Conservation (phyloP, 768 basidiomycete species). For the Trametes meyenii region DNA sequence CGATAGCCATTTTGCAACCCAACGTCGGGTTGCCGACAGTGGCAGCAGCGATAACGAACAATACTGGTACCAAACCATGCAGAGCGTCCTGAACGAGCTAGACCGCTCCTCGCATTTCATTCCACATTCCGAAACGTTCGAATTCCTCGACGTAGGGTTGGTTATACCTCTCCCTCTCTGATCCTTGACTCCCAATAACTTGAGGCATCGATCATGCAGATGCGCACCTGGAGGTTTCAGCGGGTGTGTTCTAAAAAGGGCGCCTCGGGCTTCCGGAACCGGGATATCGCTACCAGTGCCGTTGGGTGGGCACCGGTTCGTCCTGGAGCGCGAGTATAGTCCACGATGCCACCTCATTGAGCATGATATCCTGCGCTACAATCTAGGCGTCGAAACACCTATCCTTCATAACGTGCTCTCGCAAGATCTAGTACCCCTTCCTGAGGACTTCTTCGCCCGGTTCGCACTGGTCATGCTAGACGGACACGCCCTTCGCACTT, state of each 20-base stretch:
- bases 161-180: neutral
- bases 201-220: neutral
- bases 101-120: slow-evolving; percentile 20
- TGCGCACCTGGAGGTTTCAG: slow-evolving; percentile 31
- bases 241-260: slow-evolving; percentile 23
- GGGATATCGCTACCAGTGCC: slow-evolving; percentile 22
- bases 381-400: neutral
- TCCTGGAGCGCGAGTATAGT: slow-evolving; percentile 7
- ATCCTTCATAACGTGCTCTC: neutral
- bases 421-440: neutral
- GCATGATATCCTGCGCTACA: slow-evolving; percentile 20
- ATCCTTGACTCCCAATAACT: neutral
- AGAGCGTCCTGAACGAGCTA: slow-evolving; percentile 25
- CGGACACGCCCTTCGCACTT: slow-evolving; percentile 37
- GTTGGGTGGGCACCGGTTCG: slow-evolving; percentile 16
- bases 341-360: slow-evolving; percentile 13
- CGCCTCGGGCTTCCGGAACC: slow-evolving; percentile 14
- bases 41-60: neutral
- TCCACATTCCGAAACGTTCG: neutral
- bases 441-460: neutral
- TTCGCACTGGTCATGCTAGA: slow-evolving; percentile 40
- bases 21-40: slow-evolving; percentile 18
- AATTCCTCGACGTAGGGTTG: slow-evolving; percentile 28
- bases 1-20: slow-evolving; percentile 14
- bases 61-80: slow-evolving; percentile 26